Evolutionary conservation across 345 rosid genomes (phyloP), one percentile per base, ranked within the genome.

Genomic region (Anacardium occidentale): DNA sequence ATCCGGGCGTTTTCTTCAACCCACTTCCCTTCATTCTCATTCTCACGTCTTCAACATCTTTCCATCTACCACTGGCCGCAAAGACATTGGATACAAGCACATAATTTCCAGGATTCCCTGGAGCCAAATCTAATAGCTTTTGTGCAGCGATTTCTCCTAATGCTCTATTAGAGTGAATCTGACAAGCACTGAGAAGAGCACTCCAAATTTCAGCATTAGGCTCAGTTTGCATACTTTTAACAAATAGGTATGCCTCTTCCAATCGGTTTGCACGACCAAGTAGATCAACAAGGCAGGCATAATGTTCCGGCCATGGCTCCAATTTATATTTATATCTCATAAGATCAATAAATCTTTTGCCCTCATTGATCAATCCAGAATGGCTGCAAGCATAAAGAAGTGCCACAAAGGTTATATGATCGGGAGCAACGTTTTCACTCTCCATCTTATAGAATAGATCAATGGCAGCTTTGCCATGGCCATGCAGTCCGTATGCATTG

Each of bases 241-340:
- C 93, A 62, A 86, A 85, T 76, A 85, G 79, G 78, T 77, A 88
- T 69, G 97, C 97, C 82, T 92, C 93, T 69, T 84, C 82, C 58
- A 91, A 74, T 69, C 76, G 44, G 69, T 90, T 91, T 64, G 90
- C 86, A 50, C 97, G 93, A 70, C 94, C 97, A 74, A 94, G 89
- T 80, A 91, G 87, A 82, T 91, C 97, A 69, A 94, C 93, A 78
- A 91, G 63, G 76, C 95, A 89, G 63, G 88, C 90, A 77, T 81
- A 88, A 74, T 94, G 97, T 65, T 92, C 92, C 55, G 91, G 90
- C 96, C 97, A 91, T 69, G 98, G 95, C 80, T 85, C 87, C 82
- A 90, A 78, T 25, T 83, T 74, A 85, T 84, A 88, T 54, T 87
- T 76, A 66, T 48, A 51, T 83, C 79, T 84, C 97, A 94, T 94